Evolutionary conservation across 805 yeast species (phyloP).

Genomic region (Starmerella riodocensis): DNA sequence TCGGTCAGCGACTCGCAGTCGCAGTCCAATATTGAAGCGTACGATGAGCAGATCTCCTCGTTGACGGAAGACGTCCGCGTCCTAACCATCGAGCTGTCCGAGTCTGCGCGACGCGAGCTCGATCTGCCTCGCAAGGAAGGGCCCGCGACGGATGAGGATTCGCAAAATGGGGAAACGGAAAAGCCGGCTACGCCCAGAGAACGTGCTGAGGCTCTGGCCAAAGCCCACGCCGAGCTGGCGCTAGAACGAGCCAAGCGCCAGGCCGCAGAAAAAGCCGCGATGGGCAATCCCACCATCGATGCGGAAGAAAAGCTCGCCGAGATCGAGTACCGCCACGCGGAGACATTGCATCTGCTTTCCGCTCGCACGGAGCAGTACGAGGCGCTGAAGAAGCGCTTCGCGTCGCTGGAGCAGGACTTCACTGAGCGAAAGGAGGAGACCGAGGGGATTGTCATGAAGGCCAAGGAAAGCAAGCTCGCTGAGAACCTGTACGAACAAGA

Average conservation of each 20-base stretch:
- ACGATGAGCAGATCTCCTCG: slow-evolving; percentile 16
- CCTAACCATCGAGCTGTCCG: slow-evolving; percentile 29
- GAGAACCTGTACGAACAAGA: slow-evolving; percentile 10
- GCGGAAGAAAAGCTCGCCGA: slow-evolving; percentile 18
- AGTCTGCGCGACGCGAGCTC: slow-evolving; percentile 28
- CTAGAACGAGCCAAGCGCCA: slow-evolving; percentile 26
- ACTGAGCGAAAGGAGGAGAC: slow-evolving; percentile 2
- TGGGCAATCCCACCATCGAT: background rate
- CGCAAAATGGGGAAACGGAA: background rate
- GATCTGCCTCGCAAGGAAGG: slow-evolving; percentile 18
- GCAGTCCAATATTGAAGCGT: slow-evolving; percentile 7
- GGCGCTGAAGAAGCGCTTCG: slow-evolving; percentile 19
- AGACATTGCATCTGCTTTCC: slow-evolving; percentile 24
- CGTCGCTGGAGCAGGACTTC: slow-evolving; percentile 17
- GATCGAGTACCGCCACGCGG: slow-evolving; percentile 23
- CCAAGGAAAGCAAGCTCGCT: slow-evolving; percentile 19
- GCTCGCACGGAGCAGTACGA: slow-evolving; percentile 24
- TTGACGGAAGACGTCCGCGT: slow-evolving; percentile 27
- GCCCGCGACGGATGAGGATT: too few relatives aligned
- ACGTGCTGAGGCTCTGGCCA: slow-evolving; percentile 19
- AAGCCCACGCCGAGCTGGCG: slow-evolving; percentile 24
- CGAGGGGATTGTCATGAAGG: slow-evolving; percentile 4
- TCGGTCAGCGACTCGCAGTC: background rate
- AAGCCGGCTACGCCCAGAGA: background rate
- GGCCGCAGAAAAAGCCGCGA: slow-evolving; percentile 18